Evolutionary conservation across 371 early-diverging fungal genomes (phyloP), one percentile per base, ranked within the genome.

Genomic region (Haplosporangium sp.): DNA sequence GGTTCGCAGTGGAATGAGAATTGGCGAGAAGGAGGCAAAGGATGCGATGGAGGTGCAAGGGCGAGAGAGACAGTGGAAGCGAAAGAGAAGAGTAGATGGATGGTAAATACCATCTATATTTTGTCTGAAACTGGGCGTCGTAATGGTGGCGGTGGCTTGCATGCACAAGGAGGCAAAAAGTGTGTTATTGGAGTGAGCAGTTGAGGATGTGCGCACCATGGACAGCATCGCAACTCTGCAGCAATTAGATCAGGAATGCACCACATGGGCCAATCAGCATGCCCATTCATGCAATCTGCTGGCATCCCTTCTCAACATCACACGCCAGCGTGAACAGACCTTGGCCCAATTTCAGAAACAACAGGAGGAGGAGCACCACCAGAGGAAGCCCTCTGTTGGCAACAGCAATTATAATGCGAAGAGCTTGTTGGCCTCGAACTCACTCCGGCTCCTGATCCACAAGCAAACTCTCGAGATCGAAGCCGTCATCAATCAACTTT

Each of bases 171-270:
- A 37, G 37, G 14, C 16, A 18, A 42, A 41, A 41, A 42, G 41
- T 36, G 13, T 55, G 55, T 6, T 36, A 51, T 29, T 29, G 29
- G 29, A 29, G 29, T 2, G 29, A 29, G 29, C 29, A 29, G 29
- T 4, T 29, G 29, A 29, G 29, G 29, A 29, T 29, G 29, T 14
- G 57, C 55, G 16, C 18, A 11, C 42, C 52, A 75, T 76, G 71
- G 76, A 76, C 55, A 60, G 65, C 16, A 53, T 65, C 45, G 54
- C 69, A 40, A 55, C 58, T 29, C 36, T 79, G 12, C 68, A 62
- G 20, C 79, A 72, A 29, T 66, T 79, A 21, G 79, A 79, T 52
- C 60, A 79, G 41, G 69, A 79, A 64, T 79, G 79, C 55, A 65
- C 56, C 47, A 42, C 65, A 18, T 79, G 79, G 79, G 67, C 79